These are phyloP conservation scores for Phoma herbarum DNA, from an alignment of 2,329 filamentous ascomycete genomes.

Conservation along the genomic window DNA sequence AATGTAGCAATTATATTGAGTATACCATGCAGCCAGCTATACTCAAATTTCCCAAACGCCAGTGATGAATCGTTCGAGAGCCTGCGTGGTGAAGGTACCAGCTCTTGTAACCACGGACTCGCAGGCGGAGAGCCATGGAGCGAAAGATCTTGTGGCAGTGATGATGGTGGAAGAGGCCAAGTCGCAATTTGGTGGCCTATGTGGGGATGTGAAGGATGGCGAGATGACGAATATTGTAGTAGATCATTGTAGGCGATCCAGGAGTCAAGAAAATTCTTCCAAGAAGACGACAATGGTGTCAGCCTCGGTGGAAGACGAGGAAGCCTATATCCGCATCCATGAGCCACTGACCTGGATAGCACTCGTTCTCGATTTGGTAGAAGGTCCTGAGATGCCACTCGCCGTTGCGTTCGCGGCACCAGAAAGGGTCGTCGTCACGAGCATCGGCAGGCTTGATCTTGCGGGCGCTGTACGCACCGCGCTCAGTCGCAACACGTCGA, in stretches of 20 bases:
- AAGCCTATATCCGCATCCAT: slow-evolving; percentile 47
- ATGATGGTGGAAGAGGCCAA: background rate
- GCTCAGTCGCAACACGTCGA: slow-evolving; percentile 41
- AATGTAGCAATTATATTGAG: slow-evolving; percentile 3
- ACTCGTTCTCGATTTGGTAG: slow-evolving; percentile 52
- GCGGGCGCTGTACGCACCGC: slow-evolving; percentile 43
- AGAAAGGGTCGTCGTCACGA: slow-evolving; percentile 47
- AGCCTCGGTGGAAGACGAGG: slow-evolving; percentile 46
- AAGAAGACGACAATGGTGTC: background rate
- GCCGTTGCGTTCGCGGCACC: slow-evolving; percentile 50
- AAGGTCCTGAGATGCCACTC: slow-evolving; percentile 47
- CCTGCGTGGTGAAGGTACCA: background rate
- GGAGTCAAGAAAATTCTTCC: background rate
- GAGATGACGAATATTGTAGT: background rate
- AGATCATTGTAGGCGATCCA: background rate
- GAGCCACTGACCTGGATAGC: slow-evolving; percentile 48
- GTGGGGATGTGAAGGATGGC: background rate
- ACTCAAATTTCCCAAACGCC: background rate
- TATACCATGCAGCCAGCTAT: background rate
- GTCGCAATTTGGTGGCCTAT: slow-evolving; percentile 2
- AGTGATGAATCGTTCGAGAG: background rate
- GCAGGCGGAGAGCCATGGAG: background rate
- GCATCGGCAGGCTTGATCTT: slow-evolving; percentile 47
- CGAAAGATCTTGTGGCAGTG: background rate
- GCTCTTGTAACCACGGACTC: background rate